These are phyloP conservation scores for Amoeboaphelidium protococcarum DNA, from an alignment of 371 early-diverging fungal species.

Conservation along the genomic window DNA sequence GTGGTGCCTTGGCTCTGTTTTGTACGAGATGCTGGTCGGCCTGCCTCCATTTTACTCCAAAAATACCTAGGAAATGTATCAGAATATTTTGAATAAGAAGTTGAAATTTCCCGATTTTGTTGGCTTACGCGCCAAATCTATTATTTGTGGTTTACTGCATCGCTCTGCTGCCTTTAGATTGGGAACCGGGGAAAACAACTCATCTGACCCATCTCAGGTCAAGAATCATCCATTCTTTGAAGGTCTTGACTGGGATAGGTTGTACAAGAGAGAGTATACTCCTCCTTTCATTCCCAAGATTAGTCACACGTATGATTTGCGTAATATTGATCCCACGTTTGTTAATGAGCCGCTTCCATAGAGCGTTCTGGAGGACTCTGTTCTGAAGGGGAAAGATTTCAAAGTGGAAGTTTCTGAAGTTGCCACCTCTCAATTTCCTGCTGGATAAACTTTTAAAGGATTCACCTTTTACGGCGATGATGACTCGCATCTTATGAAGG, in stretches of 20 bases:
- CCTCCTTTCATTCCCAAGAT: constrained; percentile 87
- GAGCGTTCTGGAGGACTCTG: constrained; percentile 11
- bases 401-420: not conserved
- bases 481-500: too few species aligned
- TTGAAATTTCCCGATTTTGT: constrained; percentile 31
- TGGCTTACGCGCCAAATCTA: not conserved
- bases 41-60: constrained; percentile 3
- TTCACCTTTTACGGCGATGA: not conserved
- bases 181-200: constrained; percentile 28
- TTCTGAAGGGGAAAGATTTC: not conserved
- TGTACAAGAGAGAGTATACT: constrained; percentile 54
- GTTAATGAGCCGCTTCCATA: constrained; percentile 16
- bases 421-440: too few species aligned
- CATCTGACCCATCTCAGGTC: constrained; percentile 48
- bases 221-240: constrained; percentile 75
- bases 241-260: constrained; percentile 63
- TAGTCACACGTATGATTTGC: not conserved
- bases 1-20: constrained; percentile 15
- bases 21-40: constrained; percentile 13
- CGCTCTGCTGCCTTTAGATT: not conserved
- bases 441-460: not conserved
- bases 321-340: constrained; percentile 10
- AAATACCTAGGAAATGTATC: constrained; percentile 79
- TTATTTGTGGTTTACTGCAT: constrained; percentile 11
- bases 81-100: constrained; percentile 59